Evolutionary conservation across 306 rosid genomes (phyloP).

Genomic region (Castanopsis chinensis): DNA sequence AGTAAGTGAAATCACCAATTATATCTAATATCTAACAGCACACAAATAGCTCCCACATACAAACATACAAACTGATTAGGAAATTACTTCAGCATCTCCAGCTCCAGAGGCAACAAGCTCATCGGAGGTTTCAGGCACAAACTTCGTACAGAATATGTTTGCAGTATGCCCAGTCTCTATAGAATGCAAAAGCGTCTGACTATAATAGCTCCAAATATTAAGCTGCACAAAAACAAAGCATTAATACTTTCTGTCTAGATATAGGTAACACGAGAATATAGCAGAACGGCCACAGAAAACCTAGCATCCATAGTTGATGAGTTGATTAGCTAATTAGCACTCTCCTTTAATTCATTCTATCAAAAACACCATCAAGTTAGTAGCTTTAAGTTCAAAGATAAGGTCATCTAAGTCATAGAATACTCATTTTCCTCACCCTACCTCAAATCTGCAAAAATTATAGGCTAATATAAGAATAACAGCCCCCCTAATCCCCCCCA

Average conservation of each 20-base stretch:
- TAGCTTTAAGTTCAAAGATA: neutral
- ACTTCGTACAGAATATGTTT: slow-evolving; percentile 91
- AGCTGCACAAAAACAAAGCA: slow-evolving; percentile 54
- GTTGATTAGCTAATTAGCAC: neutral
- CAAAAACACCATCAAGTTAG: neutral
- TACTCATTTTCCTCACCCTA: neutral
- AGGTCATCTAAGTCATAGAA: neutral
- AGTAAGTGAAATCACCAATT: slow-evolving; percentile 11
- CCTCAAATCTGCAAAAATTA: neutral
- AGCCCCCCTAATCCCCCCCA: no score
- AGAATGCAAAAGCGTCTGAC: slow-evolving; percentile 71
- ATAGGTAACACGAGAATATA: neutral
- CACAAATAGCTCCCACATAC: neutral
- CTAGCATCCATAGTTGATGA: neutral
- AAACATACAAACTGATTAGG: slow-evolving; percentile 8
- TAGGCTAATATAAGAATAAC: neutral
- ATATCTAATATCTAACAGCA: neutral
- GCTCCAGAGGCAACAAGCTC: slow-evolving; percentile 98
- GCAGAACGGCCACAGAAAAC: slow-evolving; percentile 1
- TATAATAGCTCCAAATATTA: slow-evolving; percentile 82
- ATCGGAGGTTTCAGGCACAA: slow-evolving; percentile 92
- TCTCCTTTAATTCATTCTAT: neutral
- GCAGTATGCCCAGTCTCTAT: slow-evolving; percentile 89
- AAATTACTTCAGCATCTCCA: slow-evolving; percentile 91
- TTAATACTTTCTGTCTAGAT: slow-evolving; percentile 18